Evolutionary conservation across 140 eudicot genomes (phyloP).

Genomic region (Cichorium intybus): DNA sequence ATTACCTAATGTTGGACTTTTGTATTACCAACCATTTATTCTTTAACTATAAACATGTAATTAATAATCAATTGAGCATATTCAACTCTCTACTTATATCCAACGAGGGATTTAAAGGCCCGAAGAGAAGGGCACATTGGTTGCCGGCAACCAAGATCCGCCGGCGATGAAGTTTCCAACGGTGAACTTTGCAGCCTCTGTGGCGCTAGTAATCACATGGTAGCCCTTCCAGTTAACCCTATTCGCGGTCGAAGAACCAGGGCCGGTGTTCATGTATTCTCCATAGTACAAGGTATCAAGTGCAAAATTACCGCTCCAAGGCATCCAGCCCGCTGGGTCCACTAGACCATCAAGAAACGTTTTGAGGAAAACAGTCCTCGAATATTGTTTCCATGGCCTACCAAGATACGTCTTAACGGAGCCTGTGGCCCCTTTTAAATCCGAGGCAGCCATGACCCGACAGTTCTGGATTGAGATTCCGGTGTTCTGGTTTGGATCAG

Average conservation of each 20-base stretch:
- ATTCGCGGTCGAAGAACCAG: slow-evolving; percentile 45
- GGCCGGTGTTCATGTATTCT: slow-evolving; percentile 33
- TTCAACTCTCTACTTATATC: background rate
- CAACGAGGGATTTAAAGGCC: background rate
- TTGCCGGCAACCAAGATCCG: slow-evolving; percentile 51
- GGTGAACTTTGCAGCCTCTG: slow-evolving; percentile 26
- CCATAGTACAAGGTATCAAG: background rate
- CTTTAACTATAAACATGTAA: background rate
- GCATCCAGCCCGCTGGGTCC: slow-evolving; percentile 21
- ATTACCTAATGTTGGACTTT: background rate
- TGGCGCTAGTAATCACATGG: slow-evolving; percentile 48
- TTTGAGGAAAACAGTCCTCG: slow-evolving; percentile 52
- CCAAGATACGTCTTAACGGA: slow-evolving; percentile 47
- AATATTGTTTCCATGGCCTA: slow-evolving; percentile 60
- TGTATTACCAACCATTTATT: background rate
- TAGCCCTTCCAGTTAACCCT: slow-evolving; percentile 70
- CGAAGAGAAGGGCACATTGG: slow-evolving; percentile 1
- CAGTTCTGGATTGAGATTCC: slow-evolving; percentile 28
- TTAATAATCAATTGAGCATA: background rate
- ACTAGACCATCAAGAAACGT: slow-evolving; percentile 41
- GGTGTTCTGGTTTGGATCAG: slow-evolving; percentile 26
- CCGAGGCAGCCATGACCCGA: slow-evolving; percentile 15
- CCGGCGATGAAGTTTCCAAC: slow-evolving; percentile 39
- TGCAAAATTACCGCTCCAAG: background rate
- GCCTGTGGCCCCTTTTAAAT: background rate